These are phyloP conservation scores for Vanrija sp. DNA, from an alignment of 1,284 basidiomycete species.

Conservation along the genomic window DNA sequence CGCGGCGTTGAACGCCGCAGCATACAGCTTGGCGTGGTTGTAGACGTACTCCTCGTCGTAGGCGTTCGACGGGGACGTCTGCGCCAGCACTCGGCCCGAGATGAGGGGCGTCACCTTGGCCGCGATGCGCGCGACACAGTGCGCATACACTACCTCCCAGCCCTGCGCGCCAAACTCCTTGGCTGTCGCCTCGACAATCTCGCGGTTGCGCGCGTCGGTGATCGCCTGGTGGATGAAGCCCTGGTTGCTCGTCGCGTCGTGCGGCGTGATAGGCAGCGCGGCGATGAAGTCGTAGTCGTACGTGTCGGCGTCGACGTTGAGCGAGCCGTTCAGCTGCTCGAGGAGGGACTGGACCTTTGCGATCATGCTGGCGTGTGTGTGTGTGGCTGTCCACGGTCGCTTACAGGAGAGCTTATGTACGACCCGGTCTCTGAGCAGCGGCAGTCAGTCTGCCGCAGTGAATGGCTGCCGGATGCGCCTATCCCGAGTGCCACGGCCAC, in stretches of 20 bases:
- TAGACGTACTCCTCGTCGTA: conserved; percentile 16
- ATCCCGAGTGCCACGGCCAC: no score
- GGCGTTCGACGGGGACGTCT: conserved; percentile 15
- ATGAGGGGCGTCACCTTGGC: conserved; percentile 19
- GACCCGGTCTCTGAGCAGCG: no score
- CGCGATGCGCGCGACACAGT: conserved; percentile 9
- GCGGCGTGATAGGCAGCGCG: conserved; percentile 27
- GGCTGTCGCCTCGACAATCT: conserved; percentile 27
- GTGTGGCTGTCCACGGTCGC: background rate
- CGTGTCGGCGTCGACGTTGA: conserved; percentile 33
- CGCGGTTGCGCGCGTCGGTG: conserved; percentile 28
- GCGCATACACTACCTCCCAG: conserved; percentile 29
- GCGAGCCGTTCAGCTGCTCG: conserved; percentile 32
- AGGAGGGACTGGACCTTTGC: conserved; percentile 21
- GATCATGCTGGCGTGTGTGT: conserved; percentile 15
- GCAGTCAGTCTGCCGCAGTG: no score
- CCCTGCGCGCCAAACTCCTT: conserved; percentile 21
- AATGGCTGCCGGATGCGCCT: no score
- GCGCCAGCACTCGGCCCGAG: conserved; percentile 20
- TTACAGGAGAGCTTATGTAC: no score
- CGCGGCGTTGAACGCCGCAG: conserved; percentile 13
- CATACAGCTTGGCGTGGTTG: conserved; percentile 15
- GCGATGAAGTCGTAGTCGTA: conserved; percentile 28
- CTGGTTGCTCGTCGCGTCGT: conserved; percentile 40
- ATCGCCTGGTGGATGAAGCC: conserved; percentile 28